phyloP scores from a whole-genome alignment of 768 basidiomycete species.

The Tricholoma flavovirens region DNA sequence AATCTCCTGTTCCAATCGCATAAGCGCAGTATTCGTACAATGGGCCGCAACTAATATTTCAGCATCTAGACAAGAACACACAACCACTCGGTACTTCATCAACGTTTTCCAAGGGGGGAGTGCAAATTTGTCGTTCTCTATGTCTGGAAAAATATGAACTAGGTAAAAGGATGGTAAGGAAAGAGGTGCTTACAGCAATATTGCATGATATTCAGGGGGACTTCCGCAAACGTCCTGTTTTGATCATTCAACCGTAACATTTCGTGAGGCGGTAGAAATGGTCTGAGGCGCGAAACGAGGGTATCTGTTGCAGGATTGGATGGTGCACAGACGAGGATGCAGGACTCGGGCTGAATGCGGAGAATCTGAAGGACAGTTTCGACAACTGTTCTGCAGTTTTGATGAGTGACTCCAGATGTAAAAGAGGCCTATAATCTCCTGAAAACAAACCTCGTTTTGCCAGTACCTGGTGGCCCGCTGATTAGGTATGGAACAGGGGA shows the following conservation, averaged over 20 bases:
- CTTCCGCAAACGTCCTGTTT: constrained; percentile 46
- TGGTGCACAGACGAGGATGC: constrained; percentile 45
- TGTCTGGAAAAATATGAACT: constrained; percentile 22
- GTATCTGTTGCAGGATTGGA: constrained; percentile 50
- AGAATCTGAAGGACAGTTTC: constrained; percentile 47
- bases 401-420: background rate
- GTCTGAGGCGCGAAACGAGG: constrained; percentile 34
- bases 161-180: background rate
- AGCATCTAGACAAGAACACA: constrained; percentile 43
- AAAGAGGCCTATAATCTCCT: background rate
- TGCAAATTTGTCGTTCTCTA: constrained; percentile 41
- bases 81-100: constrained; percentile 42
- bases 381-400: constrained; percentile 36
- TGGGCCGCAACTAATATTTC: constrained; percentile 37
- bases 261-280: constrained; percentile 32
- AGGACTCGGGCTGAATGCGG: constrained; percentile 38
- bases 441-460: constrained; percentile 39
- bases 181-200: constrained; percentile 37
- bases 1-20: constrained; percentile 35
- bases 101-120: constrained; percentile 42
- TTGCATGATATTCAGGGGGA: constrained; percentile 37
- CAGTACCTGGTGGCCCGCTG: constrained; percentile 46
- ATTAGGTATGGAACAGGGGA: constrained; percentile 45
- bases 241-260: constrained; percentile 45
- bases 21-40: constrained; percentile 37